Base-by-base conservation (phyloP, 176 grass and related monocot genomes). In the Coix lacrymajobi region DNA sequence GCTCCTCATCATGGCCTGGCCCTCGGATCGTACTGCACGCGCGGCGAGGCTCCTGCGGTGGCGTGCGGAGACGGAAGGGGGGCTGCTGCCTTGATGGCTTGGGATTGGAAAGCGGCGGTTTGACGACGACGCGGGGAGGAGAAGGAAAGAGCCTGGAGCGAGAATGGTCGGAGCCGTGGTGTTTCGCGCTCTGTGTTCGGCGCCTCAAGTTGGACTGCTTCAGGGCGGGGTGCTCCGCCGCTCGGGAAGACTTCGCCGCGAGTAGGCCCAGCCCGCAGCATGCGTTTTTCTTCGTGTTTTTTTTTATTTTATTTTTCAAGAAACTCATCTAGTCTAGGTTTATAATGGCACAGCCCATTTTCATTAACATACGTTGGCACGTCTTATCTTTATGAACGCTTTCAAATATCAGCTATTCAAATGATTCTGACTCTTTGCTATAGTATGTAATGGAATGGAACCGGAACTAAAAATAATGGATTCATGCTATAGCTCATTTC, bases 31-130 rank as follows among this genome's bases (percentile, higher is more conserved):
- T 15, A 56, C 33, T 70, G 61, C 52, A 15, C 12, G 61, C 61
- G 12, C 24, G 69, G 31, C 58, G 34, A 38, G 83, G 64, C 7
- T 63, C 61, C 2, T 30, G 63, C 7, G 3, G 76, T 57, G 31
- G 77, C 77, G 82, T 26, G 66, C 73, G 41, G 36, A 60, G 69
- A 60, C 28, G 22, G 7, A 40, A 30, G 54, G 40, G n/a, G 61
- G 28, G 61, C 12, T 28, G 58, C 13, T 69, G 56, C 11, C 12
- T 13, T 62, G 39, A 22, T 72, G 66, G 63, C 69, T 40, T 41
- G 62, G 52, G 82, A 73, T 82, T 82, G 51, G 78, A 85, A 74
- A 69, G 66, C 45, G 43, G 85, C 68, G 52, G 84, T 43, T n/a
- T 69, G 66, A 66, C 36, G 40, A 75, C 11, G 80, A 68, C 31